phyloP scores from a whole-genome alignment of 345 rosid genomes.

The Murraya koenigii region DNA sequence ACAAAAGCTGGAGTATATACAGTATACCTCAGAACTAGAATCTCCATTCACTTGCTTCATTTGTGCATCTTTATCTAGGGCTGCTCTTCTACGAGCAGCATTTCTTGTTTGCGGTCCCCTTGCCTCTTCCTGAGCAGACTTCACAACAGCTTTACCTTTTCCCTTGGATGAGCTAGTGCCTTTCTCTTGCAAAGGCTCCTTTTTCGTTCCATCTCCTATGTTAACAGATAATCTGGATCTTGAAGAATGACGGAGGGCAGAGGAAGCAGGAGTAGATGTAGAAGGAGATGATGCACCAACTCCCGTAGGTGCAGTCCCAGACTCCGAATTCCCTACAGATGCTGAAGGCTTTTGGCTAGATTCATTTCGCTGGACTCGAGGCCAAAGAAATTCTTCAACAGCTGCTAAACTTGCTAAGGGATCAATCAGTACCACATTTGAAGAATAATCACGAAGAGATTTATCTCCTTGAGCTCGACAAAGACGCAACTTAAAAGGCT shows the following conservation, averaged over 20 bases:
- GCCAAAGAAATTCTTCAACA: conserved; percentile 97
- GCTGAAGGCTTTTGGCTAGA: conserved; percentile 68
- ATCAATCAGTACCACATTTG: conserved; percentile 91
- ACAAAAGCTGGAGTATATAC: not conserved
- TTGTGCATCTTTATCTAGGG: conserved; percentile 69
- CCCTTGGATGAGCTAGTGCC: conserved; percentile 81
- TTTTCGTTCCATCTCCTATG: conserved; percentile 66
- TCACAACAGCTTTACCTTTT: conserved; percentile 96
- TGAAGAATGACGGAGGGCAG: conserved; percentile 74
- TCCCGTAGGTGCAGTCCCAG: conserved; percentile 52
- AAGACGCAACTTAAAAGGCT: conserved; percentile 90
- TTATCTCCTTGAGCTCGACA: conserved; percentile 93
- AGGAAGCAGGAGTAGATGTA: conserved; percentile 63
- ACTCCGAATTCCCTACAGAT: conserved; percentile 67
- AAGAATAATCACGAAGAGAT: conserved; percentile 92
- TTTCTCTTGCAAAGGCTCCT: conserved; percentile 66
- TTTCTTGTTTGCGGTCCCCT: conserved; percentile 97
- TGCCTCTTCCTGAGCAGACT: conserved; percentile 66
- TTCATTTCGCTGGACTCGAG: conserved; percentile 88
- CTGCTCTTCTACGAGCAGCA: conserved; percentile 85
- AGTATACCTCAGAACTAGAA: conserved; percentile 87
- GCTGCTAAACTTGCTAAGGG: conserved; percentile 97
- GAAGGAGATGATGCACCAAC: conserved; percentile 84
- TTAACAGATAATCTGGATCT: conserved; percentile 82
- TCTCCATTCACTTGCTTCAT: conserved; percentile 69